Evolutionary conservation across 2,329 filamentous ascomycete species (phyloP), one percentile per base, ranked within the genome.

Genomic region (Trichophyton schoenleinii): DNA sequence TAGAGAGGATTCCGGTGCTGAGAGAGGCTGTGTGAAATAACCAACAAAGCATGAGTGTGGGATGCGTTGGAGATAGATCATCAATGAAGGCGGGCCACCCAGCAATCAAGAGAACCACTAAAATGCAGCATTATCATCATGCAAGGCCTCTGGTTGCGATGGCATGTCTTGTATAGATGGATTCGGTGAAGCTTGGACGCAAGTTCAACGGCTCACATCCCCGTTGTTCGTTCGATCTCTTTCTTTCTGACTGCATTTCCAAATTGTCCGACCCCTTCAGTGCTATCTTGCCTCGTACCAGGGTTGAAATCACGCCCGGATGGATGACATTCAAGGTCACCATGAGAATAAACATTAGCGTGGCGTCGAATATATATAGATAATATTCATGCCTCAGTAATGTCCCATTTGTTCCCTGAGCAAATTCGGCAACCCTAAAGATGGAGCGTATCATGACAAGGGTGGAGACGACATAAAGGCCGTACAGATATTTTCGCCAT

Each of bases 401-500:
- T 31, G 63, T 68, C 0, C 72, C 72, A 25, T 69, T 64, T 49
- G 69, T 68, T 0, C 71, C 72, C 58, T 70, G 64, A 2, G 67
- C 63, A 44, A 70, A 74, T 61, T 74, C 72, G 0, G 68, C 64
- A 1, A 73, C 65, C 3, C 72, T 67, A 60, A 71, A 73, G 8
- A 74, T 61, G 0, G 69, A 71, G 41, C 72, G 68, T 13, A 70
- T 53, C 22, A 73, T 61, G 52, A 73, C 71, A 4, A 73, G 65
- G 1, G 65, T 34, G 18, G 69, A 69, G 2, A 67, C 67, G 2
- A 22, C 61, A 59, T 72, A 72, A 2, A 70, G 60, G 1, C 64
- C 68, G 57, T 70, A 71, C 7, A 76, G 66, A 31, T 74, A 64
- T 22, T 60, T 65, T 57, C 68, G 67, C 74, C 74, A 76, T 20